These are phyloP conservation scores for Polytrichum formosum DNA, from an alignment of 225 moss, liverwort and hornwort genomes.

Conservation along the genomic window DNA sequence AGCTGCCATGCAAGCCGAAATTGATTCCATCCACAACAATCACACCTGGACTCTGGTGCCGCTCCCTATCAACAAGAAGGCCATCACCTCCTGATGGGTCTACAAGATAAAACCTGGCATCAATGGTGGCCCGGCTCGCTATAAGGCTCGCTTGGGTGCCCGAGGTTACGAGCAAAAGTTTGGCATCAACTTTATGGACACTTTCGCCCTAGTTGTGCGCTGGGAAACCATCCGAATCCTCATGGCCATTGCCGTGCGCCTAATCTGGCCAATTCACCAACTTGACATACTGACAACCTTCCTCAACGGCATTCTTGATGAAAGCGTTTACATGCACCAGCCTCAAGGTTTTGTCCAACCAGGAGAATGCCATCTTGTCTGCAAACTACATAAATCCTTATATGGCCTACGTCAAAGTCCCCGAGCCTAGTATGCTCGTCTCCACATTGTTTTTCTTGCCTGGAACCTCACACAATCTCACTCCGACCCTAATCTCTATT, in stretches of 20 bases:
- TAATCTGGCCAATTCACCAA: too few species aligned
- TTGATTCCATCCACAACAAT: too few species aligned
- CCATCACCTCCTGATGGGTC: too few species aligned
- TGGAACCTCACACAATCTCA: too few species aligned
- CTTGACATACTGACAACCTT: not conserved
- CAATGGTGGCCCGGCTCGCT: not conserved
- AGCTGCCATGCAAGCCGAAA: too few species aligned
- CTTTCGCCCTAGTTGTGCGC: not conserved
- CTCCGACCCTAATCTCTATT: too few species aligned
- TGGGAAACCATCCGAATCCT: not conserved
- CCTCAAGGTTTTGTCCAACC: not conserved
- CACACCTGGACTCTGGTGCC: too few species aligned
- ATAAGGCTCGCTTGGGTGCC: not conserved
- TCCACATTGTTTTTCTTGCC: too few species aligned
- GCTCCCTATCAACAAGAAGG: too few species aligned
- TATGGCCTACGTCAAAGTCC: not conserved
- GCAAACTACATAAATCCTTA: not conserved
- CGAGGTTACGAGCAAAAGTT: not conserved
- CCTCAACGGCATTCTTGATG: not conserved
- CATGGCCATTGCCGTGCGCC: not conserved
- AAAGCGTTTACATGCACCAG: not conserved
- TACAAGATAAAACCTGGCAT: too few species aligned
- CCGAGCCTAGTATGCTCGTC: too few species aligned
- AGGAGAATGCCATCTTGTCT: not conserved
- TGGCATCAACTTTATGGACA: not conserved